These are phyloP conservation scores for Amanita fuliginea DNA, from an alignment of 768 basidiomycete genomes.

Conservation along the genomic window DNA sequence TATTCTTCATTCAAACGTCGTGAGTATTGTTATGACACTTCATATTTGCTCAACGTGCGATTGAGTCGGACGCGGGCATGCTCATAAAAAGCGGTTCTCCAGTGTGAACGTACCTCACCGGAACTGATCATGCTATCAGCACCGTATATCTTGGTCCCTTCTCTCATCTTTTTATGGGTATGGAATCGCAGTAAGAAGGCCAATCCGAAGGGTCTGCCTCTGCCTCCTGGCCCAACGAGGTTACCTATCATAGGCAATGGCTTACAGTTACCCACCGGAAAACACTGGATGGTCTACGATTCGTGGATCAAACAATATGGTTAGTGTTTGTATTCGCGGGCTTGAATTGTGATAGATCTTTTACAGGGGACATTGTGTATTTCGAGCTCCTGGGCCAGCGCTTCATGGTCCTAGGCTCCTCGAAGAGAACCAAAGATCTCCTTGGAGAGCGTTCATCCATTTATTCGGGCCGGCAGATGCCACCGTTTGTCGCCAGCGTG, in stretches of 20 bases:
- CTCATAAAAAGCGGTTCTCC: neutral
- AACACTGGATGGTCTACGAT: slow-evolving; percentile 14
- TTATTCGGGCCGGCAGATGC: slow-evolving; percentile 6
- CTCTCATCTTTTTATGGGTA: neutral
- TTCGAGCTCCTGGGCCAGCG: slow-evolving; percentile 8
- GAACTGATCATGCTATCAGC: neutral
- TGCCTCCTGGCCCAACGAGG: slow-evolving; percentile 14
- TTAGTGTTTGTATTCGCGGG: neutral
- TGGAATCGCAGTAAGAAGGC: neutral
- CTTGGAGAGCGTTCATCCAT: slow-evolving; percentile 10
- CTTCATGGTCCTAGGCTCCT: slow-evolving; percentile 7
- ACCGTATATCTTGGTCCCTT: neutral
- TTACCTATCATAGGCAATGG: slow-evolving; percentile 14
- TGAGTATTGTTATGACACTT: no score
- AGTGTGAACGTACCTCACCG: neutral
- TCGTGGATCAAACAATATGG: slow-evolving; percentile 13
- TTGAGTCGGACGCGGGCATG: no score
- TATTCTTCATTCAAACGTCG: no score
- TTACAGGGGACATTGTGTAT: slow-evolving; percentile 10
- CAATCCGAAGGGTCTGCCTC: slow-evolving; percentile 6
- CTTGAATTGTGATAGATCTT: neutral
- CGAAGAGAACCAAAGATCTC: slow-evolving; percentile 7
- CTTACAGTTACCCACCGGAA: slow-evolving; percentile 10
- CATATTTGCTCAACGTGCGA: no score
- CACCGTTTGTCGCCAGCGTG: slow-evolving; percentile 8